Percentiles rank a stretch among this genome's conserved stretches.
Evolutionary conservation across 1,284 basidiomycete species (phyloP).

Genomic region (Malassezia brasiliensis): DNA sequence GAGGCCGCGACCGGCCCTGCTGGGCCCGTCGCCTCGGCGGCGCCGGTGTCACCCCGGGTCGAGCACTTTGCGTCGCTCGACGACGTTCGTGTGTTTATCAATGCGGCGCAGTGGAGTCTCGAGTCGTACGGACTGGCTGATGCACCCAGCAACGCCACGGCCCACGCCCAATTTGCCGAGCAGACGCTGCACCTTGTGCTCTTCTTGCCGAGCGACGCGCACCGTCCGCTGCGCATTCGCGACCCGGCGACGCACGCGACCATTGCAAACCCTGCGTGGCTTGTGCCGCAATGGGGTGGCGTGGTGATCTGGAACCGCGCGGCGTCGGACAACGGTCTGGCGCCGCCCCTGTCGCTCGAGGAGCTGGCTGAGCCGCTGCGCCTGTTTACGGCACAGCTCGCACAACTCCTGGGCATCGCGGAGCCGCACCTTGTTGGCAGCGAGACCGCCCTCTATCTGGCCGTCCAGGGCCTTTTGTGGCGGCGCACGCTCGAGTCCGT

Average conservation of each 20-base stretch:
- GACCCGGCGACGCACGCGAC: conserved; percentile 37
- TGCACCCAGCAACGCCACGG: neutral
- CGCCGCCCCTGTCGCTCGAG: conserved; percentile 10
- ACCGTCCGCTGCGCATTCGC: conserved; percentile 64
- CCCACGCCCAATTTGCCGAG: conserved; percentile 6
- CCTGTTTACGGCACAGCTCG: conserved; percentile 66
- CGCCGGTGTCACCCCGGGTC: neutral
- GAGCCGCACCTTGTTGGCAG: neutral
- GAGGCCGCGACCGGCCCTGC: no score
- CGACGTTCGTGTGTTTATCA: conserved; percentile 60
- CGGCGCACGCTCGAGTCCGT: conserved; percentile 27
- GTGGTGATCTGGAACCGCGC: conserved; percentile 64
- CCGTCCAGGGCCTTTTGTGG: conserved; percentile 20
- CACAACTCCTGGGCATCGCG: conserved; percentile 63
- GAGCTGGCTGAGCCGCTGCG: conserved; percentile 58
- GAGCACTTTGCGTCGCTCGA: conserved; percentile 19
- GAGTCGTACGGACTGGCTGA: conserved; percentile 15
- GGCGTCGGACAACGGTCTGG: neutral
- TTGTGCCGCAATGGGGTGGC: conserved; percentile 90
- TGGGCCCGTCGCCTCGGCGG: no score
- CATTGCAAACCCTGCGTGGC: conserved; percentile 56
- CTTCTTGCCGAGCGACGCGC: conserved; percentile 66
- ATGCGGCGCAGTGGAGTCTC: conserved; percentile 88
- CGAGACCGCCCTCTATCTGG: neutral
- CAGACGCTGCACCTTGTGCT: conserved; percentile 68